Percentiles rank a stretch among this genome's conserved stretches.
These are phyloP conservation scores for Ceratobasidium sp. DNA, from an alignment of 1,284 basidiomycete species.

Conservation along the genomic window DNA sequence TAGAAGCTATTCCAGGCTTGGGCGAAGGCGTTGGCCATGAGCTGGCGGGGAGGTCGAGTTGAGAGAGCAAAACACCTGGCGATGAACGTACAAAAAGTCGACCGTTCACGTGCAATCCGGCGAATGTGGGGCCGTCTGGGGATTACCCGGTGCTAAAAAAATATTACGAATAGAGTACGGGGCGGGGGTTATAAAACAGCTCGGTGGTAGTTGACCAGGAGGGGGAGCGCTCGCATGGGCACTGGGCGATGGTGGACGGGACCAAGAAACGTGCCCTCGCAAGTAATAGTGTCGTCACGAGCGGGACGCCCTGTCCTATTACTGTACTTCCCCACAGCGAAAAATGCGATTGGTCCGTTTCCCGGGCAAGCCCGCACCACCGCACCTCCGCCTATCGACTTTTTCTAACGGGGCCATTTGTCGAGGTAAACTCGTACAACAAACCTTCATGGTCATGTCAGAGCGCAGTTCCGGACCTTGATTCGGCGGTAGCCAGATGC, in stretches of 20 bases:
- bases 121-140: neutral
- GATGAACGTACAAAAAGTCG: neutral
- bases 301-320: neutral
- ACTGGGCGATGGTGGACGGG: slow-evolving; percentile 21
- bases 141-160: neutral
- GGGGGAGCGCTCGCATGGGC: neutral
- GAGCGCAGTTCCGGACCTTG: slow-evolving; percentile 9
- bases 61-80: neutral
- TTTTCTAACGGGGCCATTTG: no score
- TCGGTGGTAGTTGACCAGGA: neutral
- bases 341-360: slow-evolving; percentile 42
- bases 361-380: slow-evolving; percentile 1
- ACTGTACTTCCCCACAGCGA: slow-evolving; percentile 13
- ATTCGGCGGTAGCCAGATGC: neutral
- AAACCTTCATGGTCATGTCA: neutral
- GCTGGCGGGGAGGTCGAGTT: slow-evolving; percentile 24
- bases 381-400: neutral
- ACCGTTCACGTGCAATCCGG: slow-evolving; percentile 28
- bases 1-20: slow-evolving; percentile 26
- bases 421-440: neutral
- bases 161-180: neutral
- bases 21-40: slow-evolving; percentile 38
- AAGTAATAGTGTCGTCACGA: slow-evolving; percentile 33
- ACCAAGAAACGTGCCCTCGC: slow-evolving; percentile 22
- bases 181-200: neutral